Evolutionary conservation across 2,329 filamentous ascomycete genomes (phyloP), one percentile per base, ranked within the genome.

Genomic region (Pseudogymnoascus sp.): DNA sequence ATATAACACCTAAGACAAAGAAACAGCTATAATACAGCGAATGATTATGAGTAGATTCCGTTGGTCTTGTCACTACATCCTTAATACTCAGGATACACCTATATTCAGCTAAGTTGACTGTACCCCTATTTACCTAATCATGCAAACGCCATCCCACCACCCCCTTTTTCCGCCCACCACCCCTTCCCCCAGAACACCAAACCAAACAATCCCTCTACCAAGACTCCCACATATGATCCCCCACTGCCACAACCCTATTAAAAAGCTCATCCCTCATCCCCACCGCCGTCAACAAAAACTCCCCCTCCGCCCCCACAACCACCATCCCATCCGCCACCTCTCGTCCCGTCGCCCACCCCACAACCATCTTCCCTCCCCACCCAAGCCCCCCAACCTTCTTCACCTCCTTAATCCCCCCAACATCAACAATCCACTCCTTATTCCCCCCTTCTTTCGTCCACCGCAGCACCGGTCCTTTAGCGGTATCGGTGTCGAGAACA

Each of bases 331-430:
- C 91, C 0, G 88, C 85, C 31, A 95, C 84, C 73, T 93, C 86
- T 59, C 86, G 81, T 0, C 85, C 83, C 70, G 91, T 81, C 0
- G 88, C 87, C 89, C 91, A 91, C 0, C 90, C 90, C 0, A 95
- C 88, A 1, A 95, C 82, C 60, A 95, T 76, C 77, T 91, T 93
- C 1, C 86, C 86, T 76, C 95, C 96, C 90, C 90, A 96, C 0
- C 90, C 90, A 37, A 93, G 79, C 0, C 91, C 91, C 4, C 91
- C 90, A 1, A 93, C 78, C 76, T 96, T 96, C 73, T 86, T 88
- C 62, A 96, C 71, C 73, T 93, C 89, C 60, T 66, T 77, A 53
- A 96, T 88, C 15, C 93, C 88, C 0, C 80, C 80, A 3, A 95
- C 82, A 0, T 89, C 81, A 0, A 95, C 79, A 5, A 82, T 87